Conservation (phyloP, 305 asterid species). For the Ruellia speciosa region DNA sequence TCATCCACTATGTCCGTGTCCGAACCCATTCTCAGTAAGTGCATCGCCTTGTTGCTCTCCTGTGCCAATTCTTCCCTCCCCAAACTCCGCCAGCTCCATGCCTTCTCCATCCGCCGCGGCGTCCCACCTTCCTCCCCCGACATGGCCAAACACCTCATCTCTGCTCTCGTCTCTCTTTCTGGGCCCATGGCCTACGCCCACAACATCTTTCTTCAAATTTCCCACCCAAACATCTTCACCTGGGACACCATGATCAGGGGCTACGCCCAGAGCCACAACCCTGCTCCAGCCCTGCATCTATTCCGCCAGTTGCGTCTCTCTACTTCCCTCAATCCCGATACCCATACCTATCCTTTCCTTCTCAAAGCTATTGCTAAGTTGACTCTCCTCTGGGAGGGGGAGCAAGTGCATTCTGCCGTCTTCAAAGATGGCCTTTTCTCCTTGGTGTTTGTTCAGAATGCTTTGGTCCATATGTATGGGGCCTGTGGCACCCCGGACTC, state of each 20-base stretch:
- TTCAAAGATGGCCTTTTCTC: conserved; percentile 67
- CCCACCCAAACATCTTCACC: conserved; percentile 60
- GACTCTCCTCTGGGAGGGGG: conserved; percentile 51
- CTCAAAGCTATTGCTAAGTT: conserved; percentile 68
- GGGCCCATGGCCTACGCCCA: conserved; percentile 65
- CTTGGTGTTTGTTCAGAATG: conserved; percentile 66
- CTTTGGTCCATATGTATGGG: conserved; percentile 70
- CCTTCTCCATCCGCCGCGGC: conserved; percentile 68
- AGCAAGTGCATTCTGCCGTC: conserved; percentile 54
- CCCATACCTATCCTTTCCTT: conserved; percentile 78
- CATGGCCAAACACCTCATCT: conserved; percentile 69
- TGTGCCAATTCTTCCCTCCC: conserved; percentile 61
- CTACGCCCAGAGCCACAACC: conserved; percentile 74
- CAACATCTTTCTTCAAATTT: conserved; percentile 45
- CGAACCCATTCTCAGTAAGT: conserved; percentile 41
- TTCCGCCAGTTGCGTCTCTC: conserved; percentile 33
- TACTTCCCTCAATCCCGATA: conserved; percentile 42
- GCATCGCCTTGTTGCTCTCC: conserved; percentile 66
- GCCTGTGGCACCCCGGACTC: conserved; percentile 56
- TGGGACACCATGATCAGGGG: conserved; percentile 89
- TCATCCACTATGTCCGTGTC: not conserved
- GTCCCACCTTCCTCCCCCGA: conserved; percentile 47
- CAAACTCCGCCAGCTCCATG: conserved; percentile 66
- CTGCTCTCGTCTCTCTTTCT: conserved; percentile 46
- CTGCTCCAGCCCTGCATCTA: conserved; percentile 55